A percentile compares a stretch with the other conserved stretches of the same genome.
Conservation (phyloP, 75 land plant species). For the Ceratopteris richardii region DNA sequence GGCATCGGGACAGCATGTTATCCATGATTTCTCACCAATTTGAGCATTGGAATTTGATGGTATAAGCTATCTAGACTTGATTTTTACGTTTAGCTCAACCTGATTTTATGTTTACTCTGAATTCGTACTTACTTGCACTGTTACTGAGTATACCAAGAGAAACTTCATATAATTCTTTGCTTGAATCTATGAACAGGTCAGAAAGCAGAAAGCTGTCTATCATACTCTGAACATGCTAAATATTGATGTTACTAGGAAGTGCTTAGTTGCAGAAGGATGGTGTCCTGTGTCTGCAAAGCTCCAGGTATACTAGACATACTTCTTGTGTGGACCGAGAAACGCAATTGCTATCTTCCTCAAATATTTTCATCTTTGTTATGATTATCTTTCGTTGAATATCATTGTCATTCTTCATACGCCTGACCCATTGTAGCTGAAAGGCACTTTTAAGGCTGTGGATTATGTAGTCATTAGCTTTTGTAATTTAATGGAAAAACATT, state of each 20-base stretch:
- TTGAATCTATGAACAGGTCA: slow-evolving; percentile 63
- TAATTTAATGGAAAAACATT: too few relatives aligned
- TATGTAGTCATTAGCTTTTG: too few relatives aligned
- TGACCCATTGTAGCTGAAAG: too few relatives aligned
- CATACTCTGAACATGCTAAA: slow-evolving; percentile 91
- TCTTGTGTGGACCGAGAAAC: too few relatives aligned
- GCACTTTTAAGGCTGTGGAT: too few relatives aligned
- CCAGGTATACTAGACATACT: slow-evolving; percentile 31
- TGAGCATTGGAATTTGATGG: slow-evolving; percentile 67
- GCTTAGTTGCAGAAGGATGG: slow-evolving; percentile 98
- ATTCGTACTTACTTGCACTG: too few relatives aligned
- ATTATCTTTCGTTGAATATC: too few relatives aligned
- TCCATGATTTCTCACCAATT: slow-evolving; percentile 51
- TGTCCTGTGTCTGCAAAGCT: slow-evolving; percentile 76
- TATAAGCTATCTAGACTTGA: slow-evolving; percentile 9
- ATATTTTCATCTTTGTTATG: too few relatives aligned
- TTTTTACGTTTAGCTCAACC: neutral
- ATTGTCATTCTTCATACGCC: too few relatives aligned
- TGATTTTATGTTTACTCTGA: neutral
- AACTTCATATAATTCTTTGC: slow-evolving; percentile 1
- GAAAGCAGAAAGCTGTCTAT: slow-evolving; percentile 89
- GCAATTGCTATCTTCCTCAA: neutral
- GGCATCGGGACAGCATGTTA: slow-evolving; percentile 70
- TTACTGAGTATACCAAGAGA: neutral
- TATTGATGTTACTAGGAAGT: slow-evolving; percentile 96